A percentile compares a stretch with the other conserved stretches of the same genome.
phyloP scores from a whole-genome alignment of 2,329 filamentous ascomycete species.

The Didymella segeticola region DNA sequence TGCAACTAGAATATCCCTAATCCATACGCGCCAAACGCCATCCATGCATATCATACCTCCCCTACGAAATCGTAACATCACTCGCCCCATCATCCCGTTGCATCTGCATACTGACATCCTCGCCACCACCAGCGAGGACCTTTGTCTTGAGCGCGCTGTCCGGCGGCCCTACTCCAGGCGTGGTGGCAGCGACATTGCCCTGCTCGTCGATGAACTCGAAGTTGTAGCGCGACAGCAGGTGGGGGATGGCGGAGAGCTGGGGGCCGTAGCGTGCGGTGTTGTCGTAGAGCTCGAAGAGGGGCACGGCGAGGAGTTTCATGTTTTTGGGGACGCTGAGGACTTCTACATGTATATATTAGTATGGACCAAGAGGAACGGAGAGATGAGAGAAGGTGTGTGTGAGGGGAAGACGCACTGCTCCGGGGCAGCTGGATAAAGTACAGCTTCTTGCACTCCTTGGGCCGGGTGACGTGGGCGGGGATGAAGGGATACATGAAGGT shows the following conservation, averaged over 20 bases:
- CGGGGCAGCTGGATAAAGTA: conserved; percentile 95
- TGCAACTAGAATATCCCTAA: neutral
- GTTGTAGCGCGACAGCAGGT: conserved; percentile 92
- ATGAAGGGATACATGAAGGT: conserved; percentile 99
- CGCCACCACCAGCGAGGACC: conserved; percentile 47
- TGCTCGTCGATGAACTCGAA: conserved; percentile 97
- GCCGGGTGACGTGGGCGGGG: conserved; percentile 91
- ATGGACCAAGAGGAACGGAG: conserved; percentile 7
- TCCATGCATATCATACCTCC: neutral
- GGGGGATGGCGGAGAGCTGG: conserved; percentile 94
- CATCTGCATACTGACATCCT: conserved; percentile 48
- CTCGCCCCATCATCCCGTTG: conserved; percentile 47
- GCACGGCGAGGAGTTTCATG: conserved; percentile 98
- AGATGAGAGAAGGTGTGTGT: neutral
- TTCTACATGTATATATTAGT: conserved; percentile 61
- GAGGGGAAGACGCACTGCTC: conserved; percentile 68
- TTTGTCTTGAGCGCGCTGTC: conserved; percentile 43
- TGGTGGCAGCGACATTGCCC: conserved; percentile 83
- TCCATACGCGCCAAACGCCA: conserved; percentile 2
- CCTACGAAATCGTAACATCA: conserved; percentile 44
- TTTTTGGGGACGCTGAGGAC: conserved; percentile 97
- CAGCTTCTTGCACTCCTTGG: conserved; percentile 99
- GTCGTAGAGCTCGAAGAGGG: conserved; percentile 96
- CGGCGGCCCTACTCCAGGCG: conserved; percentile 75
- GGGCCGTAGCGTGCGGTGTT: conserved; percentile 95